phyloP scores from a whole-genome alignment of 2,329 filamentous ascomycete genomes.

The Aspergillus candidus region DNA sequence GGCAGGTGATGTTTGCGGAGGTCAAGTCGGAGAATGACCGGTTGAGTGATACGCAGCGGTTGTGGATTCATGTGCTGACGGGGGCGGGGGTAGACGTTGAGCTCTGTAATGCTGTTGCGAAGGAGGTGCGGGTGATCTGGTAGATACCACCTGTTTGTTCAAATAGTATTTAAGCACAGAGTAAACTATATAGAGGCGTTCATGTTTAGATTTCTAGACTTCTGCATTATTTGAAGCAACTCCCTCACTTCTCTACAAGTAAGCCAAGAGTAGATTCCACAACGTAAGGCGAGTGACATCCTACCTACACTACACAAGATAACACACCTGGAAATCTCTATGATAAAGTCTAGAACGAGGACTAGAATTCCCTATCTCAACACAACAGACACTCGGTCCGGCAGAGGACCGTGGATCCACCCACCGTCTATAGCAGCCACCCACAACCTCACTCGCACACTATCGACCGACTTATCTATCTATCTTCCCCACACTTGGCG shows the following conservation, averaged over 20 bases:
- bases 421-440: too few relatives aligned
- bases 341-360: too few relatives aligned
- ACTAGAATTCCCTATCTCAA: too few relatives aligned
- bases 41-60: conserved; percentile 86
- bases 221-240: background rate
- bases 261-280: background rate
- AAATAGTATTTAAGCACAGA: background rate
- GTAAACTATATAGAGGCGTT: background rate
- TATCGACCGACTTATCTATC: too few relatives aligned
- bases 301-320: too few relatives aligned
- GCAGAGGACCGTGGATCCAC: too few relatives aligned
- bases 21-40: conserved; percentile 86
- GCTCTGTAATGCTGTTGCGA: conserved; percentile 62
- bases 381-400: too few relatives aligned
- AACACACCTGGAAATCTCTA: too few relatives aligned
- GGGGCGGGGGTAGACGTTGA: conserved; percentile 81
- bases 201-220: too few relatives aligned
- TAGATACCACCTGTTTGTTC: conserved; percentile 2
- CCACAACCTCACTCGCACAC: too few relatives aligned
- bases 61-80: conserved; percentile 93
- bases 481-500: too few relatives aligned
- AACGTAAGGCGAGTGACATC: background rate
- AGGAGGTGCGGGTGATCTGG: conserved; percentile 39
- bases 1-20: conserved; percentile 69
- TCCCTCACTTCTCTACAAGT: background rate